phyloP scores from a whole-genome alignment of 805 yeast species.

The Komagataella ulmi region DNA sequence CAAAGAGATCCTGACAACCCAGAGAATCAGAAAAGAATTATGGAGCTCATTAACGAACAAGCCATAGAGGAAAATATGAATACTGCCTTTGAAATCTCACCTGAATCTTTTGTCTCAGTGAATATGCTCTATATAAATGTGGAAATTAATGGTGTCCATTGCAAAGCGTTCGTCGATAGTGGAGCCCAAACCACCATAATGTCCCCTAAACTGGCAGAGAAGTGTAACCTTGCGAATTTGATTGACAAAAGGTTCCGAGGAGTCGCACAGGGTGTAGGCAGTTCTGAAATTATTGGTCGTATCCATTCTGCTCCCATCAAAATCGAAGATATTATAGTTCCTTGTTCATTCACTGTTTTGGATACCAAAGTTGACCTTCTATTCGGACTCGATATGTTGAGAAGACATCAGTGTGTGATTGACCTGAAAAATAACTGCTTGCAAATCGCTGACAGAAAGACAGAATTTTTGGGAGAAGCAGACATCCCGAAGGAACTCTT shows the following conservation, averaged over 20 bases:
- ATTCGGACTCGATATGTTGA: constrained; percentile 84
- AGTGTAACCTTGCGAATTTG: constrained; percentile 53
- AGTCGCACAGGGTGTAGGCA: constrained; percentile 85
- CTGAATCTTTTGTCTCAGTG: constrained; percentile 79
- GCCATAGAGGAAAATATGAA: constrained; percentile 71
- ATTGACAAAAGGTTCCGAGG: constrained; percentile 75
- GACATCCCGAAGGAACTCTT: constrained; percentile 40
- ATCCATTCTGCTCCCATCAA: constrained; percentile 82
- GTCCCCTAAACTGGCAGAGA: constrained; percentile 63
- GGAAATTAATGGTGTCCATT: constrained; percentile 65
- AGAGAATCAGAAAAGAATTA: constrained; percentile 47
- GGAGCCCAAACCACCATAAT: constrained; percentile 91
- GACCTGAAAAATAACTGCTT: constrained; percentile 59
- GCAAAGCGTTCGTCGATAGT: constrained; percentile 90
- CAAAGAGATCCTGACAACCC: constrained; percentile 61
- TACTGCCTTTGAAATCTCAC: constrained; percentile 74
- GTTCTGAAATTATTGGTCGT: constrained; percentile 62
- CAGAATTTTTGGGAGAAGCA: constrained; percentile 58
- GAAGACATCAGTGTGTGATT: constrained; percentile 72
- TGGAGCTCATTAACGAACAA: constrained; percentile 55
- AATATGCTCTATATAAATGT: constrained; percentile 74
- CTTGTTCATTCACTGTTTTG: constrained; percentile 59
- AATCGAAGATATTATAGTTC: constrained; percentile 51
- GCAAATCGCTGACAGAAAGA: constrained; percentile 57
- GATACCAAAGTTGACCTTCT: constrained; percentile 65